Evolutionary conservation across 2,329 filamentous ascomycete genomes (phyloP).

Genomic region (Paraconiothyrium sp.): DNA sequence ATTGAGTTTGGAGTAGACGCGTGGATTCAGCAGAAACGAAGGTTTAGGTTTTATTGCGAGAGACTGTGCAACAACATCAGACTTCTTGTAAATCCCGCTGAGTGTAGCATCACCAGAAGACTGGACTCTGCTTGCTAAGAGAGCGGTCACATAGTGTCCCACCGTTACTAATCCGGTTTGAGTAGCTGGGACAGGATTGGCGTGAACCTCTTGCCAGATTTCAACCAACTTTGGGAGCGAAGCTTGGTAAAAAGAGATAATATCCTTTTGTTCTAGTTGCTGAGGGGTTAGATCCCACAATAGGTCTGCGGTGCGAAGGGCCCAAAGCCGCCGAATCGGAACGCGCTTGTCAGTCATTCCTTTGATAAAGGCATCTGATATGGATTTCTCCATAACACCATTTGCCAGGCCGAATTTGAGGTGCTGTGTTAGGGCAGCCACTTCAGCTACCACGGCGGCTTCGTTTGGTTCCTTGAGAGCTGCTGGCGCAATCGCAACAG

Average conservation of each 20-base stretch:
- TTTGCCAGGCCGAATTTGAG: slow-evolving; percentile 70
- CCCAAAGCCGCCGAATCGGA: slow-evolving; percentile 80
- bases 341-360: slow-evolving; percentile 87
- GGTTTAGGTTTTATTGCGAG: slow-evolving; percentile 79
- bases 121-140: slow-evolving; percentile 65
- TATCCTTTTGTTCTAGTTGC: slow-evolving; percentile 59
- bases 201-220: slow-evolving; percentile 78
- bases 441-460: slow-evolving; percentile 78
- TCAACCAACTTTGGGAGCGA: slow-evolving; percentile 68
- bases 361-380: slow-evolving; percentile 78
- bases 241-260: slow-evolving; percentile 59
- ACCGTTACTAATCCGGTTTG: slow-evolving; percentile 85
- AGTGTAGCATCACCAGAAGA: slow-evolving; percentile 66
- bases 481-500: slow-evolving; percentile 71
- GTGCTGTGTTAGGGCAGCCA: slow-evolving; percentile 74
- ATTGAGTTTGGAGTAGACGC: slow-evolving; percentile 82
- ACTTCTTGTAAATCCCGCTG: slow-evolving; percentile 67
- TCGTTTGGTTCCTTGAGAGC: slow-evolving; percentile 91
- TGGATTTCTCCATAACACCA: slow-evolving; percentile 69
- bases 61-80: slow-evolving; percentile 70
- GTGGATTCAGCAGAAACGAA: slow-evolving; percentile 85
- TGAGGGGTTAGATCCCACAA: slow-evolving; percentile 67
- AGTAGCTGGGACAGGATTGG: slow-evolving; percentile 80
- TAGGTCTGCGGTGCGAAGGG: slow-evolving; percentile 75
- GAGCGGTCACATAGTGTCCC: slow-evolving; percentile 76